Conservation (phyloP, 768 basidiomycete species). For the Russula earlei region DNA sequence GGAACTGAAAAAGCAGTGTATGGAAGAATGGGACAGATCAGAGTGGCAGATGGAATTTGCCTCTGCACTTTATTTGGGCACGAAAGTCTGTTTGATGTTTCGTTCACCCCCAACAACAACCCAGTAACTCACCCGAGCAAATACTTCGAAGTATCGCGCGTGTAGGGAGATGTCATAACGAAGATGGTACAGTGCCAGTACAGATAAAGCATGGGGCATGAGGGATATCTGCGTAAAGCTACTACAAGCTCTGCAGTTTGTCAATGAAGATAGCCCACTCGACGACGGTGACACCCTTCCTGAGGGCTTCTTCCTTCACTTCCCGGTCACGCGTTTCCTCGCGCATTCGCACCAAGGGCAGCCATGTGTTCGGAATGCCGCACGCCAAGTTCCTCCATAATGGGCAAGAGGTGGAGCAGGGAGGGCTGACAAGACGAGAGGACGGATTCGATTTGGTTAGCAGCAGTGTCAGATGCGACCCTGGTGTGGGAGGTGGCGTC, state of each 20-base stretch:
- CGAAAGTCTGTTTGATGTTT: neutral
- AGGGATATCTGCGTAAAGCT: neutral
- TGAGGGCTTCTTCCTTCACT: conserved; percentile 60
- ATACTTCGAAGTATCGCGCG: too few species aligned
- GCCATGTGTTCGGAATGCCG: conserved; percentile 48
- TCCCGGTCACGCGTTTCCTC: conserved; percentile 62
- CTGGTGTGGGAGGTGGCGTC: conserved; percentile 20
- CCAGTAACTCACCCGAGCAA: neutral
- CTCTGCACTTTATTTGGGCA: conserved; percentile 2
- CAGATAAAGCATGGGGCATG: neutral
- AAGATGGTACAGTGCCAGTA: neutral
- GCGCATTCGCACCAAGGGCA: conserved; percentile 49
- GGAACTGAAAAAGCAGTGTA: neutral
- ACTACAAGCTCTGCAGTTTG: conserved; percentile 37
- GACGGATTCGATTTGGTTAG: conserved; percentile 40
- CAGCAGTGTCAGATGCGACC: conserved; percentile 26
- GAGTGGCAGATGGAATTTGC: conserved; percentile 1
- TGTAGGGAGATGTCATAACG: neutral
- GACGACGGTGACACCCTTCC: conserved; percentile 56
- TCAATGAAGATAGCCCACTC: conserved; percentile 77
- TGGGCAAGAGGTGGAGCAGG: conserved; percentile 50
- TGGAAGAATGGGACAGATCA: neutral
- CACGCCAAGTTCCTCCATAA: conserved; percentile 51
- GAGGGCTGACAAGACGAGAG: conserved; percentile 58
- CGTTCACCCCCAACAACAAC: neutral